Conservation (phyloP, 176 grass and related monocot species). For the Ananas comosus region DNA sequence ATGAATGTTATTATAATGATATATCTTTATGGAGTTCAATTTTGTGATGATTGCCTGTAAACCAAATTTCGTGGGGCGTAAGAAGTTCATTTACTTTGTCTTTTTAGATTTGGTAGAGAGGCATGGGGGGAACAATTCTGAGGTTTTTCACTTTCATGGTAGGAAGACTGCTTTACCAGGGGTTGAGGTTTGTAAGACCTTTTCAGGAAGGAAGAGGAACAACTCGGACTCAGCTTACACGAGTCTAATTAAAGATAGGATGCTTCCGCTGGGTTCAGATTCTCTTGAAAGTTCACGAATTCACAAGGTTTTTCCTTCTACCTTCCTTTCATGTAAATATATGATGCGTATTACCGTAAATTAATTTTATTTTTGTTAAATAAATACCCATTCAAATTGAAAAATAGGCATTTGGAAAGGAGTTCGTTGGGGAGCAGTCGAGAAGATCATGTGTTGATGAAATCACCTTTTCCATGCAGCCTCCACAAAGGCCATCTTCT, state of each 20-base stretch:
- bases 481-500: slow-evolving; percentile 2
- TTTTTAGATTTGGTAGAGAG: slow-evolving; percentile 19
- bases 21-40: not conserved
- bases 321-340: not conserved
- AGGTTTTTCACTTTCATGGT: slow-evolving; percentile 31
- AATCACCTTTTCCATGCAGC: slow-evolving; percentile 5
- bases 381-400: not conserved
- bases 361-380: not conserved
- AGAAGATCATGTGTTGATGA: slow-evolving; percentile 3
- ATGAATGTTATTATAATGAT: not conserved
- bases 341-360: not conserved
- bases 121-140: slow-evolving; percentile 16
- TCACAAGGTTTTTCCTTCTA: not conserved
- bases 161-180: slow-evolving; percentile 10
- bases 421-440: not conserved
- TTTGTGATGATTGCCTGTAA: not conserved
- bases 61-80: not conserved
- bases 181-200: slow-evolving; percentile 2
- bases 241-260: slow-evolving; percentile 6
- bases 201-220: slow-evolving; percentile 17
- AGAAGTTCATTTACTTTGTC: slow-evolving; percentile 15
- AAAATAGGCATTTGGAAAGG: slow-evolving; percentile 14
- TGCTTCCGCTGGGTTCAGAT: slow-evolving; percentile 5
- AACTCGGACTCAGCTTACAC: slow-evolving; percentile 5
- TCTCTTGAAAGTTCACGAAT: slow-evolving; percentile 6